Evolutionary conservation across 169 alveolate genomes (phyloP).

Genomic region (Plasmodium reichenowi): DNA sequence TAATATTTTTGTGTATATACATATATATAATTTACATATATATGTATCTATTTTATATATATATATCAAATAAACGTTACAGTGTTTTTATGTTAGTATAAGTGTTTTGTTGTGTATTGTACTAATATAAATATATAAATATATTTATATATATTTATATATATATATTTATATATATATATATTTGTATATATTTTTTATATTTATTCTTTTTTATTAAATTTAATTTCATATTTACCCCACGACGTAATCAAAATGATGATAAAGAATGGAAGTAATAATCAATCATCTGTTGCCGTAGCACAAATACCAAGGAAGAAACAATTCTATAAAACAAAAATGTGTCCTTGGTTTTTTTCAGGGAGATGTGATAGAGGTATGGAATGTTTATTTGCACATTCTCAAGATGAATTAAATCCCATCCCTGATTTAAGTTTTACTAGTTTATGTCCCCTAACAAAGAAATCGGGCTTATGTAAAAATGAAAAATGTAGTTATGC

Average conservation of each 20-base stretch:
- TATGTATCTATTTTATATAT: too few relatives aligned
- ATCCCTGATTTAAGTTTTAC: conserved; percentile 70
- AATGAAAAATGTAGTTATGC: conserved; percentile 82
- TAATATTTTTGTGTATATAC: background rate
- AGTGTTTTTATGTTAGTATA: background rate
- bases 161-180: conserved; percentile 4
- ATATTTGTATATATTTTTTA: background rate
- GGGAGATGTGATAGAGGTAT: conserved; percentile 88
- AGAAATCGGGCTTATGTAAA: conserved; percentile 85
- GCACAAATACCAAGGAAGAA: conserved; percentile 71
- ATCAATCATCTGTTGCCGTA: conserved; percentile 34
- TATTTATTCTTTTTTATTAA: conserved; percentile 1
- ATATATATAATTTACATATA: background rate
- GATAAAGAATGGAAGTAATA: conserved; percentile 29
- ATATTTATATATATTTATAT: background rate
- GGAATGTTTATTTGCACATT: conserved; percentile 90
- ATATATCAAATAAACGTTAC: too few relatives aligned
- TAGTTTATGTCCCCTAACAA: conserved; percentile 86
- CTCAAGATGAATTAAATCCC: conserved; percentile 87
- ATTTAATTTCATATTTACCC: background rate
- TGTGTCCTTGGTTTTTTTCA: conserved; percentile 75
- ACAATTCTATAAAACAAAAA: conserved; percentile 68
- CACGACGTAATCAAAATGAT: conserved; percentile 10
- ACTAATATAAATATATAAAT: background rate
- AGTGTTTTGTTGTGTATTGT: background rate